Evolutionary conservation across 163 green algal species (phyloP).

Genomic region (Prototheca stagnorum): DNA sequence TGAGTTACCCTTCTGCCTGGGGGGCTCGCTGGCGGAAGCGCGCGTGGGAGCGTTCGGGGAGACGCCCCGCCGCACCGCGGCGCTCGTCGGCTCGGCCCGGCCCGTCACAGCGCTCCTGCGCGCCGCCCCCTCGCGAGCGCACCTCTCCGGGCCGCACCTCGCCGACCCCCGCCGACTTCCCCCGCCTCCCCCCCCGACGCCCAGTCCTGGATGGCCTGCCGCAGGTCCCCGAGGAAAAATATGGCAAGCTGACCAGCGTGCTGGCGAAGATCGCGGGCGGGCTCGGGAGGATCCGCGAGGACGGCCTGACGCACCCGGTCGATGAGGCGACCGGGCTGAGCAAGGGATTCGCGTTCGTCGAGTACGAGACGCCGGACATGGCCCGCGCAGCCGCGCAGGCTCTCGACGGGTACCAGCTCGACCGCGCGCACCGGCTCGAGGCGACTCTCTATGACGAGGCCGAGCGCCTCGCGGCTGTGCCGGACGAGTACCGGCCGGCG

Average conservation of each 20-base stretch:
- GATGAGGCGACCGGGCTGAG: constrained; percentile 49
- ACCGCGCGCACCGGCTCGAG: constrained; percentile 85
- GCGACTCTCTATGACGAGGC: constrained; percentile 90
- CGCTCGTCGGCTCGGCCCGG: no score
- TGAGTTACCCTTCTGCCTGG: no score
- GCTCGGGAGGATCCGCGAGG: constrained; percentile 63
- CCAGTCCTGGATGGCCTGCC: constrained; percentile 90
- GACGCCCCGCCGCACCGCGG: no score
- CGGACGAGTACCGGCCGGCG: constrained; percentile 55
- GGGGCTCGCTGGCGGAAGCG: no score
- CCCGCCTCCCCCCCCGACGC: neutral
- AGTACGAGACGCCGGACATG: constrained; percentile 58
- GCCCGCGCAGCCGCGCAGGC: constrained; percentile 27
- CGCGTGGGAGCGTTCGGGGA: no score
- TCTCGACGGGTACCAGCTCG: constrained; percentile 76
- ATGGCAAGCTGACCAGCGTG: constrained; percentile 79
- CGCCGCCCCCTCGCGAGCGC: no score
- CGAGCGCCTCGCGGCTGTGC: constrained; percentile 63
- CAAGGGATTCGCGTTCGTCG: constrained; percentile 90
- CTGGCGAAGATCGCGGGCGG: constrained; percentile 74
- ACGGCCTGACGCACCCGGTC: constrained; percentile 69
- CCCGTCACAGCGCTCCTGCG: no score
- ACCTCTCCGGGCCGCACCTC: no score
- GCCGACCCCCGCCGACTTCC: no score
- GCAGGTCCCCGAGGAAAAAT: constrained; percentile 74